Evolutionary conservation across 2,329 filamentous ascomycete species (phyloP).

Genomic region (Stachybotrys chartarum): DNA sequence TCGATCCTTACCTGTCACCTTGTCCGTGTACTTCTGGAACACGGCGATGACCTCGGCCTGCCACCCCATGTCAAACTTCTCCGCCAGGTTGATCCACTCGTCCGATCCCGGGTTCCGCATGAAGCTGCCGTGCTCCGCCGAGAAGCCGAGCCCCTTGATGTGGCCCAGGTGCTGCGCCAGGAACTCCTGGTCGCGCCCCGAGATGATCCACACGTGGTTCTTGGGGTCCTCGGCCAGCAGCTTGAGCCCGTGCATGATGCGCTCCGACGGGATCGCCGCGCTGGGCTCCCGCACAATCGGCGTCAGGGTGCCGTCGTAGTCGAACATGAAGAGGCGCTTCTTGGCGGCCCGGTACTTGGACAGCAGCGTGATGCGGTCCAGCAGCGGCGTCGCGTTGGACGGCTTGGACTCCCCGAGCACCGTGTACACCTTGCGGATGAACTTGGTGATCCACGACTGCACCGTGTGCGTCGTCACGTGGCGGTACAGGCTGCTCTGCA

Average conservation of each 20-base stretch:
- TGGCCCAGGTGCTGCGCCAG: slow-evolving; percentile 87
- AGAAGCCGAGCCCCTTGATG: slow-evolving; percentile 82
- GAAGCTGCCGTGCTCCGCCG: slow-evolving; percentile 94
- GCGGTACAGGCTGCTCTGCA: slow-evolving; percentile 70
- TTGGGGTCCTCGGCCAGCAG: slow-evolving; percentile 69
- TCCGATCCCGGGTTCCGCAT: slow-evolving; percentile 71
- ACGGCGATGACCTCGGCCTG: slow-evolving; percentile 75
- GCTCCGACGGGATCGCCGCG: slow-evolving; percentile 79
- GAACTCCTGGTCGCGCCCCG: slow-evolving; percentile 87
- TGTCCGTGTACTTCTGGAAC: slow-evolving; percentile 84
- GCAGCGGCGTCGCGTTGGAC: slow-evolving; percentile 68
- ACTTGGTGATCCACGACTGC: slow-evolving; percentile 75
- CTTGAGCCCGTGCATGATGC: slow-evolving; percentile 73
- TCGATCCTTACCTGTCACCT: slow-evolving; percentile 61
- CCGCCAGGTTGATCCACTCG: slow-evolving; percentile 84
- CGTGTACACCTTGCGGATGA: slow-evolving; percentile 70
- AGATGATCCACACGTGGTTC: slow-evolving; percentile 98
- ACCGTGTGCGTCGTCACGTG: slow-evolving; percentile 84
- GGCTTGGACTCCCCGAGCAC: slow-evolving; percentile 74
- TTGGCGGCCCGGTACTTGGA: slow-evolving; percentile 66
- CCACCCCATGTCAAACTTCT: slow-evolving; percentile 86
- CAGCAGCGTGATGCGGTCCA: slow-evolving; percentile 69
- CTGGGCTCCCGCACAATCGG: slow-evolving; percentile 90
- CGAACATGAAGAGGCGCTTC: slow-evolving; percentile 93
- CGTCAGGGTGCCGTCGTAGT: slow-evolving; percentile 95